Conservation (phyloP, 192 early-diverging fungal species). For the Glomus cerebriforme region DNA sequence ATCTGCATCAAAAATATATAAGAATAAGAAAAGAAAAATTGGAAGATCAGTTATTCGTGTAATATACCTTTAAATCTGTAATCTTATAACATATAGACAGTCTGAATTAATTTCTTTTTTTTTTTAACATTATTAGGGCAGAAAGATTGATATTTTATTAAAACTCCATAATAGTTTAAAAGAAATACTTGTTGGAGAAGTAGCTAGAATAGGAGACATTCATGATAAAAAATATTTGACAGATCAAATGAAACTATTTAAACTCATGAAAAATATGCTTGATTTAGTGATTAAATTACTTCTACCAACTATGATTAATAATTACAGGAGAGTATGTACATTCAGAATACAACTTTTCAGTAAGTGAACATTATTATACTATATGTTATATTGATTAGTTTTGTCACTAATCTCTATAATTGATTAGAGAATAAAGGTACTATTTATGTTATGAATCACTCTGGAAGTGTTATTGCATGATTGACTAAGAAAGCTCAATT, state of each 20-base stretch:
- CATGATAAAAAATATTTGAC: conserved; percentile 13
- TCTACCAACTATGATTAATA: conserved; percentile 6
- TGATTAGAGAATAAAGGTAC: conserved; percentile 20
- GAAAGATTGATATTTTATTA: conserved; percentile 12
- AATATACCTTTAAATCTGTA: conserved; percentile 6
- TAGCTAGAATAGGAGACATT: conserved; percentile 7
- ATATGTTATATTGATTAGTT: conserved; percentile 10
- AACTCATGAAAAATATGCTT: conserved; percentile 12
- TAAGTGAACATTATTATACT: conserved; percentile 24
- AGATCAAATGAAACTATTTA: conserved; percentile 14
- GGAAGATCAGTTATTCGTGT: conserved; percentile 1
- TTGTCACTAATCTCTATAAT: conserved; percentile 6
- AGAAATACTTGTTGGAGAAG: conserved; percentile 4
- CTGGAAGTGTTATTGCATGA: background rate
- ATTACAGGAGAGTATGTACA: conserved; percentile 13
- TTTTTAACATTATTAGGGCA: conserved; percentile 5
- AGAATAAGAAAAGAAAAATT: conserved; percentile 18
- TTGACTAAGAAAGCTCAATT: conserved; percentile 15
- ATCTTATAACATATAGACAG: background rate
- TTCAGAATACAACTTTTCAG: conserved; percentile 22
- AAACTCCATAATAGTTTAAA: conserved; percentile 15
- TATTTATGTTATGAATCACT: conserved; percentile 13
- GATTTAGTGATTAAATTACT: conserved; percentile 11
- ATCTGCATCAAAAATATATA: background rate
- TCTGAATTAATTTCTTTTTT: conserved; percentile 5